A percentile compares a stretch with the other conserved stretches of the same genome.
Evolutionary conservation across 2,329 filamentous ascomycete genomes (phyloP).

Genomic region (Colletotrichum phormii): DNA sequence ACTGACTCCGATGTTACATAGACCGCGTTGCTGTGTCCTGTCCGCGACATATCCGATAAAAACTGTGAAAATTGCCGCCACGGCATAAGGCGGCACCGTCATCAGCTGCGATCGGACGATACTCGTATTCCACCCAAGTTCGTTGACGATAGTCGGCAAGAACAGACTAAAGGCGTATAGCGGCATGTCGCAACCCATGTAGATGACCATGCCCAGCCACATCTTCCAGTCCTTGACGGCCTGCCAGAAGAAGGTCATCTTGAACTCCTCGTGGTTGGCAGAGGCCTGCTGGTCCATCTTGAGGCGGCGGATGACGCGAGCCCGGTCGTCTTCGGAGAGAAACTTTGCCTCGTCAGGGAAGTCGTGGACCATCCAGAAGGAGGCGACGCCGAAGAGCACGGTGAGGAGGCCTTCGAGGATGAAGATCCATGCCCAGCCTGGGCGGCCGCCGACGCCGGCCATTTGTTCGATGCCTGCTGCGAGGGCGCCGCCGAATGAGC

Average conservation of each 20-base stretch:
- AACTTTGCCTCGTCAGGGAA: slow-evolving; percentile 84
- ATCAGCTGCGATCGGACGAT: slow-evolving; percentile 76
- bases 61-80: slow-evolving; percentile 77
- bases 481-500: slow-evolving; percentile 80
- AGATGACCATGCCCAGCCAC: slow-evolving; percentile 78
- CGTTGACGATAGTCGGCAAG: slow-evolving; percentile 50
- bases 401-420: slow-evolving; percentile 79
- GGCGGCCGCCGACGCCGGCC: slow-evolving; percentile 68
- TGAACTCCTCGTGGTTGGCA: slow-evolving; percentile 81
- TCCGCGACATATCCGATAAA: slow-evolving; percentile 81
- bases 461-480: slow-evolving; percentile 79
- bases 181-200: slow-evolving; percentile 80
- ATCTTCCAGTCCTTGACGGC: slow-evolving; percentile 88
- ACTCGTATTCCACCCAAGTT: slow-evolving; percentile 43
- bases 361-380: slow-evolving; percentile 85
- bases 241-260: slow-evolving; percentile 77
- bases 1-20: slow-evolving; percentile 82
- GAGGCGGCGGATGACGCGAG: slow-evolving; percentile 78
- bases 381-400: slow-evolving; percentile 73
- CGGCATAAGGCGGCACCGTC: slow-evolving; percentile 80
- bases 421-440: slow-evolving; percentile 75
- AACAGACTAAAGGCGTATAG: slow-evolving; percentile 84
- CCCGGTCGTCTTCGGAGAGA: slow-evolving; percentile 75
- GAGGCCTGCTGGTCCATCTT: slow-evolving; percentile 78
- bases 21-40: slow-evolving; percentile 75